These are phyloP conservation scores for Amanita fuliginea DNA, from an alignment of 768 basidiomycete species.

Conservation along the genomic window DNA sequence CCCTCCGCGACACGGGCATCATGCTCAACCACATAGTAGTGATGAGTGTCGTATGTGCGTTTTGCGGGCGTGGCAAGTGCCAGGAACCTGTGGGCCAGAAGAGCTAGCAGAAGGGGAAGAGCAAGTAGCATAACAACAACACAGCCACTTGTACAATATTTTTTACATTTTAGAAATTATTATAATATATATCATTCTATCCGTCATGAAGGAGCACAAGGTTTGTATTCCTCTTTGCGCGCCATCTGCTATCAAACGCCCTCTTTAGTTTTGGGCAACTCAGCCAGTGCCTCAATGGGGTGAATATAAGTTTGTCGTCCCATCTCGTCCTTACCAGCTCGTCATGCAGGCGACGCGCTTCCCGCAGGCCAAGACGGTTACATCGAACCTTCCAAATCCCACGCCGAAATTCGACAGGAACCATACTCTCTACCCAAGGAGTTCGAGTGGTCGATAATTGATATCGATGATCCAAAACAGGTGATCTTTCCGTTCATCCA, in stretches of 20 bases:
- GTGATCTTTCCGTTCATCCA: constrained; percentile 23
- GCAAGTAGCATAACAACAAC: constrained; percentile 18
- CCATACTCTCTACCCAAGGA: constrained; percentile 84
- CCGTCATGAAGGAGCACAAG: constrained; percentile 75
- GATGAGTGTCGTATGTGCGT: constrained; percentile 48
- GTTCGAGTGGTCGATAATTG: constrained; percentile 83
- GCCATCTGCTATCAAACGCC: constrained; percentile 3
- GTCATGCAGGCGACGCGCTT: constrained; percentile 43
- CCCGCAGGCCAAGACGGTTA: constrained; percentile 64
- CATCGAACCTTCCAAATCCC: constrained; percentile 73
- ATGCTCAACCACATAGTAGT: constrained; percentile 79
- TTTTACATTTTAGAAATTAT: not conserved
- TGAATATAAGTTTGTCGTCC: constrained; percentile 14
- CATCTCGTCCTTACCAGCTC: not conserved
- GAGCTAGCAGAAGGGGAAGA: constrained; percentile 19
- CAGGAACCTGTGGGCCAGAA: constrained; percentile 19
- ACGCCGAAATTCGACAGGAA: constrained; percentile 77
- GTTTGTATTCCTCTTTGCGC: constrained; percentile 26
- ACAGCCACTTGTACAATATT: constrained; percentile 7
- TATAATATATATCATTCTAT: not conserved
- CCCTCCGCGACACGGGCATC: constrained; percentile 28
- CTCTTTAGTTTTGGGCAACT: constrained; percentile 86
- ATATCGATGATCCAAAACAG: constrained; percentile 68
- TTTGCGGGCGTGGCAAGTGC: constrained; percentile 31
- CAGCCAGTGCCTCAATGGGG: constrained; percentile 94